Evolutionary conservation across 495 filamentous ascomycete genomes (phyloP), one percentile per base, ranked within the genome.

Genomic region (Aspergillus indologenus): DNA sequence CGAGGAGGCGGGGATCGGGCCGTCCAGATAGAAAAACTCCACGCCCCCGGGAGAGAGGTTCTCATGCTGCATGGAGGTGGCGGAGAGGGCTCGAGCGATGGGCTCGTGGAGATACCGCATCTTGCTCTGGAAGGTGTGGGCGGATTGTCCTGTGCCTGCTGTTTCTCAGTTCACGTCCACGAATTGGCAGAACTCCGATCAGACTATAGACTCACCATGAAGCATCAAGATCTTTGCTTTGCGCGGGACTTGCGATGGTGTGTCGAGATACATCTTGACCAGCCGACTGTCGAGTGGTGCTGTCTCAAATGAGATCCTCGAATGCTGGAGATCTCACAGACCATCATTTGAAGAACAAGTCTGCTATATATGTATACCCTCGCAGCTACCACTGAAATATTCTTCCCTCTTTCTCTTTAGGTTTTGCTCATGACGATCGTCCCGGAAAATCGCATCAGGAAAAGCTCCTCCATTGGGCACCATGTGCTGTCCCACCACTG

Each of bases 221-320:
- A 52, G 49, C 49, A 52, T 52, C 49, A 52, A 22, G 8, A 52
- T 34, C 23, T 52, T 52, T 9, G 49, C 49, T n/a, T 7, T 52
- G 21, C 34, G 34, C 34, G 34, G 34, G 12, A 11, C 6, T 40
- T 40, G 34, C 5, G 34, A 14, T 40, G 6, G 34, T 2, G 34
- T 40, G 5, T 40, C 34, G 7, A 40, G 34, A 40, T 40, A 40
- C 34, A 40, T 40, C 12, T 8, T 14, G 34, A 9, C 34, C 26
- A n/a, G 26, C 3, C 9, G 3, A 29, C 4, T 29, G 26, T 29
- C 4, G 9, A 9, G 9, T 4, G 9, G 26, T 9, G 9, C 26
- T 3, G 9, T 29, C 26, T 29, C 4, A 29, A 9, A 9, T 3
- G 9, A 9, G 26, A 29, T 29, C 26, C 9, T 29, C 9, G 26